phyloP scores from a whole-genome alignment of 2,329 filamentous ascomycete genomes.

The Cryphonectria parasitica region DNA sequence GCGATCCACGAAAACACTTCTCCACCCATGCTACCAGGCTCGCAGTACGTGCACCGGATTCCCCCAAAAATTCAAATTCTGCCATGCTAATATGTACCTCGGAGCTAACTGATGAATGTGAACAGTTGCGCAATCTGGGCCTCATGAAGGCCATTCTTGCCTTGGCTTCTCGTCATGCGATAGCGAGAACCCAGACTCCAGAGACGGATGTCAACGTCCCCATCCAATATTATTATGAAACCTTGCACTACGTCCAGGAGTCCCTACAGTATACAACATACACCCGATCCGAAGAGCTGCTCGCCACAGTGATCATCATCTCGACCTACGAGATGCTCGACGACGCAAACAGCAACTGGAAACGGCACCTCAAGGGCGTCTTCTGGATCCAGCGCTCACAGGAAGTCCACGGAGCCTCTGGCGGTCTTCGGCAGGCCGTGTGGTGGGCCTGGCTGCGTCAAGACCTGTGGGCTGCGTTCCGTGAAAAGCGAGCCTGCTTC shows the following conservation, averaged over 20 bases:
- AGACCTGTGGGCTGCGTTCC: slow-evolving; percentile 67
- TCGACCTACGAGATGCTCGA: slow-evolving; percentile 71
- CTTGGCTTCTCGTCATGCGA: slow-evolving; percentile 44
- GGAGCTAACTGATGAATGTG: not conserved
- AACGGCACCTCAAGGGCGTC: slow-evolving; percentile 65
- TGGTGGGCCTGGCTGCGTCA: slow-evolving; percentile 72
- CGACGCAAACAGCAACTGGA: slow-evolving; percentile 58
- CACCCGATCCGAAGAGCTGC: slow-evolving; percentile 59
- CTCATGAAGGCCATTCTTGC: slow-evolving; percentile 32
- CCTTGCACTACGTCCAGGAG: slow-evolving; percentile 62
- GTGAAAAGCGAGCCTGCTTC: slow-evolving; percentile 58
- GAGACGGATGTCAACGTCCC: slow-evolving; percentile 37
- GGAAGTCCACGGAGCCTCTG: slow-evolving; percentile 61
- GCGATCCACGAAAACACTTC: slow-evolving; percentile 40
- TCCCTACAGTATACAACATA: slow-evolving; percentile 63
- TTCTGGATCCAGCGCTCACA: slow-evolving; percentile 69
- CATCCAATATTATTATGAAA: slow-evolving; percentile 64
- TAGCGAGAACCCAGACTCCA: slow-evolving; percentile 52
- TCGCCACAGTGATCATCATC: slow-evolving; percentile 62
- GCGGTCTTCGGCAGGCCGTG: slow-evolving; percentile 59
- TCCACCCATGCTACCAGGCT: slow-evolving; percentile 40
- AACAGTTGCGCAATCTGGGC: slow-evolving; percentile 49
- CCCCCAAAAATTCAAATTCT: not conserved
- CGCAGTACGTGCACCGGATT: slow-evolving; percentile 29
- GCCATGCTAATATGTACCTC: not conserved